A percentile compares a stretch with the other conserved stretches of the same genome.
These are phyloP conservation scores for Thermothielavioides terrestris DNA, from an alignment of 495 filamentous ascomycete species.

Conservation along the genomic window DNA sequence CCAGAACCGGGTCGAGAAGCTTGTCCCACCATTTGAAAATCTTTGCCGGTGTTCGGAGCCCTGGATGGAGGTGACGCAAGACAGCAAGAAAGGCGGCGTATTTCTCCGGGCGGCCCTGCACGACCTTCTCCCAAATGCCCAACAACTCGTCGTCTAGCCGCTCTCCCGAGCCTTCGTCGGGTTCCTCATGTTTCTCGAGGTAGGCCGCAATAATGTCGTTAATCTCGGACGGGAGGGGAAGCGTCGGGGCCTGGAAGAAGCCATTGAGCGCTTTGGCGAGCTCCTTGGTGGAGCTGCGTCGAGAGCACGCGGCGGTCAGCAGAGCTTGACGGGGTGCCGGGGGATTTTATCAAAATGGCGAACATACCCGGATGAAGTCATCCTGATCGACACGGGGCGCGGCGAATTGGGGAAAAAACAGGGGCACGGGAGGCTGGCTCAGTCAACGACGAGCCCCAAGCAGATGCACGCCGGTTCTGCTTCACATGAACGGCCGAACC, in stretches of 20 bases:
- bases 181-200: conserved; percentile 47
- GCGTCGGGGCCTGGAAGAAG: conserved; percentile 42
- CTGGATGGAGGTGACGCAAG: conserved; percentile 50
- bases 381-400: conserved; percentile 15
- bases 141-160: conserved; percentile 60
- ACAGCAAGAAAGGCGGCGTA: conserved; percentile 54
- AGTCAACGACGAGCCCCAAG: neutral
- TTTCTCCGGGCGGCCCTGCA: conserved; percentile 44
- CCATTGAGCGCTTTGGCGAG: conserved; percentile 48
- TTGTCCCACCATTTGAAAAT: conserved; percentile 59
- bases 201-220: conserved; percentile 50
- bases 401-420: conserved; percentile 10
- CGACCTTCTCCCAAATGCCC: conserved; percentile 47
- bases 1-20: conserved; percentile 50
- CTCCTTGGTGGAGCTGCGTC: conserved; percentile 44
- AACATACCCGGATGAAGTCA: conserved; percentile 30
- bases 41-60: conserved; percentile 44
- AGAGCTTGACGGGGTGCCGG: neutral
- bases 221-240: conserved; percentile 56
- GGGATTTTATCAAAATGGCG: too few relatives aligned
- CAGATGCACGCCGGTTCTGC: neutral
- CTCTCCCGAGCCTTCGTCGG: conserved; percentile 52
- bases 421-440: neutral
- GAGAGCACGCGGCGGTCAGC: neutral
- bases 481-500: neutral